phyloP scores from a whole-genome alignment of 164 flowering plant species.

The Cinnamomum chago region DNA sequence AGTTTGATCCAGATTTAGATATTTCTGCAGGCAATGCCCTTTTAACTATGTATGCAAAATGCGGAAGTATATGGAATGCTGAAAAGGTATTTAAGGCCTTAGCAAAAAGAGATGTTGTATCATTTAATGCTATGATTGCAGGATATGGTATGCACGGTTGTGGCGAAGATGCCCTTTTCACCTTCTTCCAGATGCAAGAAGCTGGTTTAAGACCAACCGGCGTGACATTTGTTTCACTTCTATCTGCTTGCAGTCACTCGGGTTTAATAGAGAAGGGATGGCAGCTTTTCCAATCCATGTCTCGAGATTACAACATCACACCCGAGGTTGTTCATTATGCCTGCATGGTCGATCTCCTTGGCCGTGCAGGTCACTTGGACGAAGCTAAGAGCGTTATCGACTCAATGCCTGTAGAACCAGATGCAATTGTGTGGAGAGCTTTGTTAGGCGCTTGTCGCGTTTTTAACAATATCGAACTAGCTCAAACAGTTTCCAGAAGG shows the following conservation, averaged over 20 bases:
- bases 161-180: constrained; percentile 35
- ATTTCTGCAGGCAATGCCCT: constrained; percentile 40
- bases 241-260: constrained; percentile 66
- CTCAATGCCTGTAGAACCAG: constrained; percentile 56
- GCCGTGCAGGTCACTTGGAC: constrained; percentile 46
- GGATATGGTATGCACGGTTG: constrained; percentile 55
- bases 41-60: constrained; percentile 57
- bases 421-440: constrained; percentile 50
- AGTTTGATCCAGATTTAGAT: constrained; percentile 15
- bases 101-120: constrained; percentile 30
- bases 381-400: constrained; percentile 42
- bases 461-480: constrained; percentile 30
- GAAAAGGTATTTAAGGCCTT: constrained; percentile 31
- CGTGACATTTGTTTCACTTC: constrained; percentile 44
- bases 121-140: constrained; percentile 60
- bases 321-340: constrained; percentile 56
- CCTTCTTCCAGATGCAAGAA: constrained; percentile 43
- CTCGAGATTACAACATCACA: constrained; percentile 27
- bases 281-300: constrained; percentile 41
- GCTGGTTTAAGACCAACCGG: constrained; percentile 41
- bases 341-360: constrained; percentile 61
- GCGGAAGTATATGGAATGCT: constrained; percentile 43
- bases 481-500: constrained; percentile 27
- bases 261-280: constrained; percentile 46
- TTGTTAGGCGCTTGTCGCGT: constrained; percentile 49